Conservation (phyloP, 495 filamentous ascomycete species). For the Talaromyces trachyspermus region DNA sequence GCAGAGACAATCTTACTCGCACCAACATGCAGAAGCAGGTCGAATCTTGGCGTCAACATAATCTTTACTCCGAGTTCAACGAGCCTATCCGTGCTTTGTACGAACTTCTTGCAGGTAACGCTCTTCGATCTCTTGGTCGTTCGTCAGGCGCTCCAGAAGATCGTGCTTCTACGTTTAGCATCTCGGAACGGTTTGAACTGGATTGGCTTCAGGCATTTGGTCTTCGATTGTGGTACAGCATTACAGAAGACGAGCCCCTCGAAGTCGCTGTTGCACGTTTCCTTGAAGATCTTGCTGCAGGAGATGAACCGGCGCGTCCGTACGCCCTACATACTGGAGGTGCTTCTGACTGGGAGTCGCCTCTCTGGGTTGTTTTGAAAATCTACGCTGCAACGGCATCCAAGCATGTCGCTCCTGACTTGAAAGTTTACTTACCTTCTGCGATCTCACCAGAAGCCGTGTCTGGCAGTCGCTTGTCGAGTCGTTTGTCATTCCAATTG, state of each 20-base stretch:
- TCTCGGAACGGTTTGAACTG: conserved; percentile 73
- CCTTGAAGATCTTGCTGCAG: conserved; percentile 56
- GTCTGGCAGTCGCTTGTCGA: conserved; percentile 59
- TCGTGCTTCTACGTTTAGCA: conserved; percentile 63
- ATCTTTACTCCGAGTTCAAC: conserved; percentile 77
- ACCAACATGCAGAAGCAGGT: conserved; percentile 71
- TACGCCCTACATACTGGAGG: conserved; percentile 52
- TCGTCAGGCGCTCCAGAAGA: conserved; percentile 59
- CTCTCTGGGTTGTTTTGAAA: conserved; percentile 80
- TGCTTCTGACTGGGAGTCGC: conserved; percentile 55
- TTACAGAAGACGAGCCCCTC: conserved; percentile 56
- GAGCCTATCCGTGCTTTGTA: conserved; percentile 81
- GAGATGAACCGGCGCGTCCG: conserved; percentile 53
- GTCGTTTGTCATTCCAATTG: conserved; percentile 78
- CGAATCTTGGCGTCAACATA: conserved; percentile 71
- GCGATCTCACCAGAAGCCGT: conserved; percentile 42
- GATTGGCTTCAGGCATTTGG: conserved; percentile 93
- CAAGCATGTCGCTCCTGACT: conserved; percentile 16
- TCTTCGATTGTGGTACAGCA: conserved; percentile 80
- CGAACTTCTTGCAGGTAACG: conserved; percentile 80
- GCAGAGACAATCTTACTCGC: conserved; percentile 53
- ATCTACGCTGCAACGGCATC: conserved; percentile 47
- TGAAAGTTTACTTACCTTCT: conserved; percentile 20
- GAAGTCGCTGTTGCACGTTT: conserved; percentile 64
- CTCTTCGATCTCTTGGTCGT: conserved; percentile 70